phyloP scores from a whole-genome alignment of 2,329 filamentous ascomycete species.

The Fusarium abutilonis region DNA sequence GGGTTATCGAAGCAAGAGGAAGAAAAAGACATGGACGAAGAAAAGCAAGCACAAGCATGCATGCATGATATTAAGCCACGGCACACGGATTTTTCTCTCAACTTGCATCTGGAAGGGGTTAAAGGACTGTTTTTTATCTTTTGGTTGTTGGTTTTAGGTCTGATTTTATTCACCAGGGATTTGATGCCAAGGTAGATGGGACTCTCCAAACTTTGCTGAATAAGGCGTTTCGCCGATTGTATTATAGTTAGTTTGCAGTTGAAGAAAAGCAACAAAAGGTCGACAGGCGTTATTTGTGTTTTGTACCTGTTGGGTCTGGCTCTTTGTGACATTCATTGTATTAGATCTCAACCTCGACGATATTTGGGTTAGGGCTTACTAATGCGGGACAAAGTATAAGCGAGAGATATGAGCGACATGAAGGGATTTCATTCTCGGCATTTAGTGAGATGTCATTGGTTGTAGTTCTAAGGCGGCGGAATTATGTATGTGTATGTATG shows the following conservation, averaged over 20 bases:
- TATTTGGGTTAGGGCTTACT: conserved; percentile 34
- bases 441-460: not conserved
- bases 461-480: no score
- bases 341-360: not conserved
- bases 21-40: conserved; percentile 38
- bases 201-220: conserved; percentile 35
- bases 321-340: no score
- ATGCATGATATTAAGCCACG: conserved; percentile 40
- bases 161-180: conserved; percentile 30
- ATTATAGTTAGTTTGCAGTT: conserved; percentile 36
- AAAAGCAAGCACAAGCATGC: conserved; percentile 39
- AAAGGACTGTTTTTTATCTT: conserved; percentile 29
- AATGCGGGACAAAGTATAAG: conserved; percentile 16
- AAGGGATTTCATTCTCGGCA: not conserved
- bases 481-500: no score
- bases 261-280: conserved; percentile 39
- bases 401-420: not conserved
- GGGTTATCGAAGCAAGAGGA: conserved; percentile 11
- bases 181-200: conserved; percentile 41
- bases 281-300: conserved; percentile 10
- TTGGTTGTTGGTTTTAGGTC: conserved; percentile 12
- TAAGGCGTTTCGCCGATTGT: conserved; percentile 34
- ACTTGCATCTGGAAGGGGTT: conserved; percentile 47
- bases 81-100: conserved; percentile 33
- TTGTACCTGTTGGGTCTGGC: no score